Evolutionary conservation across 768 basidiomycete species (phyloP), one percentile per base, ranked within the genome.

Genomic region (Chalciporus sphaerocephalus): DNA sequence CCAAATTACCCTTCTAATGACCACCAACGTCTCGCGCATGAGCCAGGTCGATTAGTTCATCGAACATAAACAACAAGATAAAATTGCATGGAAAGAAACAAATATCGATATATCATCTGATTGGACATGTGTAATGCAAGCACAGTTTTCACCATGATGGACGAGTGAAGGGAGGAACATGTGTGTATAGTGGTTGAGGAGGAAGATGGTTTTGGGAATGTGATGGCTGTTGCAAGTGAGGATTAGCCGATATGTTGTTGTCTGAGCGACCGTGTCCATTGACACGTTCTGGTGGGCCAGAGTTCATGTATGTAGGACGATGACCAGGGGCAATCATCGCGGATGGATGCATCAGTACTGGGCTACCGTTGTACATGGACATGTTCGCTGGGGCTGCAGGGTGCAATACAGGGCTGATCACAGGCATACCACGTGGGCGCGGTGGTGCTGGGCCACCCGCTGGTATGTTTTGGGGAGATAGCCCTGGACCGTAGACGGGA

Each of bases 341-440:
- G 24, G 70, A 72, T 6, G 71, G 59, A 40, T 70, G 85, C 71
- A 89, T 77, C 61, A 89, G 61, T 15, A 81, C 79, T 10, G 87
- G 86, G 57, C 85, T 87, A 28, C 74, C 67, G 5, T 72, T 74
- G 61, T 87, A 88, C 76, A 87, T 81, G 13, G 73, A 60, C 39
- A 63, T 47, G 38, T 58, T 67, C 6, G 55, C 58, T 41, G 74
- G 66, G 18, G 69, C 68, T n/a, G 79, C 74, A 60, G 77, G 77
- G 25, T 77, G 66, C 69, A 86, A 73, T n/a, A 76, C 77, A n/a
- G 87, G 87, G 59, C 85, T 88, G 66, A 88, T 77, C 62, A 85
- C 66, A 12, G 77, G 64, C 66, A 85, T 68, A 41, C 69, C 73
- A 20, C 79, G 80, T 17, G 74, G 74, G 40, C 80, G 68, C 23